Conservation (phyloP, 2,329 filamentous ascomycete species). For the Sclerotinia glacialis region DNA sequence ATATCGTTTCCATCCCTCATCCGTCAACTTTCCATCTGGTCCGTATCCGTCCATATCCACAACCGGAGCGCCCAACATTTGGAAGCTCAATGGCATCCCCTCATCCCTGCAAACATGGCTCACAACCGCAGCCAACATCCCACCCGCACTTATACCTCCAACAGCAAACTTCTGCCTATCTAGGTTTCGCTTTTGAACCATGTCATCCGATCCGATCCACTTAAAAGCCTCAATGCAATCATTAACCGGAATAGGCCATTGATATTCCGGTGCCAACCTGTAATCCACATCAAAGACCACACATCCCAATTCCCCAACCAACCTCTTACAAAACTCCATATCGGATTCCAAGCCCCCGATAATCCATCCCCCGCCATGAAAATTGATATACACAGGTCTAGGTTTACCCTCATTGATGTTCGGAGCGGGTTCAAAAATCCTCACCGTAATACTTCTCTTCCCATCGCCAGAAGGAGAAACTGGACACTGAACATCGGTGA, state of each 20-base stretch:
- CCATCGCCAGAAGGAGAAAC: conserved; percentile 43
- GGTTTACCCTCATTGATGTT: conserved; percentile 32
- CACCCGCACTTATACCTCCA: conserved; percentile 30
- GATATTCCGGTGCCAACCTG: conserved; percentile 45
- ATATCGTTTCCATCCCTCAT: conserved; percentile 23
- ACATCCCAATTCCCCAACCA: conserved; percentile 42
- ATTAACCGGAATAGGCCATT: conserved; percentile 45
- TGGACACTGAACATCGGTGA: conserved; percentile 41
- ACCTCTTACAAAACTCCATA: conserved; percentile 44
- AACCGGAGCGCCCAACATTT: conserved; percentile 28
- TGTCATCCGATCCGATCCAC: conserved; percentile 39
- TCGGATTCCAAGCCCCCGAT: conserved; percentile 43
- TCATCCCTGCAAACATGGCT: conserved; percentile 28
- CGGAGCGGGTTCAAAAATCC: conserved; percentile 43
- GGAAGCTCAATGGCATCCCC: conserved; percentile 27
- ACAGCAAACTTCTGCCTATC: conserved; percentile 27
- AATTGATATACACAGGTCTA: conserved; percentile 43
- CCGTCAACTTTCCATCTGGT: conserved; percentile 13
- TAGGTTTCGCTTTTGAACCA: conserved; percentile 30
- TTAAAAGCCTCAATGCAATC: conserved; percentile 47
- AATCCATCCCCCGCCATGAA: conserved; percentile 42
- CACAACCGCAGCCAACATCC: conserved; percentile 28
- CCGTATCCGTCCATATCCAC: conserved; percentile 27
- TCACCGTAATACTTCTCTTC: conserved; percentile 40
- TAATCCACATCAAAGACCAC: conserved; percentile 48